phyloP scores from a whole-genome alignment of 805 yeast species.

The Grigorovia yakushimaensis region DNA sequence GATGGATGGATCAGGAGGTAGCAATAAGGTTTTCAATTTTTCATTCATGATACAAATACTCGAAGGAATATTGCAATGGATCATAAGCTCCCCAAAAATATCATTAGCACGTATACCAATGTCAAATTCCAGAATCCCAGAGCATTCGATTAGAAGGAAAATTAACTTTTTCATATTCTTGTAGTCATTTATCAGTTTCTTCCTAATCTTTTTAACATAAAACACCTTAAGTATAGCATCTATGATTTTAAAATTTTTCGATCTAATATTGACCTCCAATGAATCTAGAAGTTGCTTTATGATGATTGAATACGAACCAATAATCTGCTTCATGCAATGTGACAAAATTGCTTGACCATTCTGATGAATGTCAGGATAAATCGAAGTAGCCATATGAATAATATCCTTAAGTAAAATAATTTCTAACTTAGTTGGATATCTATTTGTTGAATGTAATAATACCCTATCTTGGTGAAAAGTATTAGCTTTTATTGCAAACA shows the following conservation, averaged over 20 bases:
- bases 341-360: constrained; percentile 61
- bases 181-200: constrained; percentile 49
- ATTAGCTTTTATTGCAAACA: constrained; percentile 65
- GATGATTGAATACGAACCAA: constrained; percentile 53
- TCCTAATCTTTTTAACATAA: constrained; percentile 45
- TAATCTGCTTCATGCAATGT: constrained; percentile 59
- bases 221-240: constrained; percentile 58
- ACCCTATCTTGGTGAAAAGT: constrained; percentile 69
- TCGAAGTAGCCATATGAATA: constrained; percentile 52
- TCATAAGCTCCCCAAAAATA: constrained; percentile 36
- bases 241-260: constrained; percentile 43
- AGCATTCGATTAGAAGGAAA: constrained; percentile 42
- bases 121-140: constrained; percentile 44
- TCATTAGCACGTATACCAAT: constrained; percentile 46
- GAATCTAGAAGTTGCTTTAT: constrained; percentile 34
- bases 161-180: constrained; percentile 40
- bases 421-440: constrained; percentile 62
- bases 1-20: constrained; percentile 53
- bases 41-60: constrained; percentile 44
- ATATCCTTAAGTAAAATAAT: constrained; percentile 54
- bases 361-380: constrained; percentile 57
- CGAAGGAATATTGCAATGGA: constrained; percentile 40
- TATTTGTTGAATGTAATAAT: constrained; percentile 57
- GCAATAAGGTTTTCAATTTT: constrained; percentile 32
- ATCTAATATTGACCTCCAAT: constrained; percentile 39